Conservation (phyloP, 495 filamentous ascomycete species). For the Rusavskia elegans region DNA sequence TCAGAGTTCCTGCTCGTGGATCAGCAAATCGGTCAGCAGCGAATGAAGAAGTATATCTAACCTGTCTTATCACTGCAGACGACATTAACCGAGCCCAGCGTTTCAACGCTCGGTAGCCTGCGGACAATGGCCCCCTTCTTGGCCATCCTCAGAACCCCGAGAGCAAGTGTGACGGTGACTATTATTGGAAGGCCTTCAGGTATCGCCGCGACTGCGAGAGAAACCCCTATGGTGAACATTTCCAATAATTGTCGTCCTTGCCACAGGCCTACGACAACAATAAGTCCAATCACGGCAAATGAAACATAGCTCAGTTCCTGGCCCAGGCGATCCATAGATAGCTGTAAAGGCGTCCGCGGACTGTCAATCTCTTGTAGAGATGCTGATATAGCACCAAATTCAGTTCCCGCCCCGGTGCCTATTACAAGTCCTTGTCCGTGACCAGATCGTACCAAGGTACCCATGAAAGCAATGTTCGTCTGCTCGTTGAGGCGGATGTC, state of each 20-base stretch:
- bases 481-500: slow-evolving; percentile 51
- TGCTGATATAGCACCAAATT: slow-evolving; percentile 92
- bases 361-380: slow-evolving; percentile 88
- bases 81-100: slow-evolving; percentile 93
- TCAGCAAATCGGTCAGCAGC: neutral
- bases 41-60: slow-evolving; percentile 11
- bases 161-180: slow-evolving; percentile 86
- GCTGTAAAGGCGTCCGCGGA: slow-evolving; percentile 79
- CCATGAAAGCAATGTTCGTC: slow-evolving; percentile 93
- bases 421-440: slow-evolving; percentile 93
- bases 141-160: slow-evolving; percentile 93
- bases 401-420: slow-evolving; percentile 78
- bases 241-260: slow-evolving; percentile 82
- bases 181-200: slow-evolving; percentile 96
- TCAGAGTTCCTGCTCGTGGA: slow-evolving; percentile 52
- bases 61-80: slow-evolving; percentile 97
- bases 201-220: slow-evolving; percentile 90
- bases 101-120: slow-evolving; percentile 90
- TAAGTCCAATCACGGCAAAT: slow-evolving; percentile 84
- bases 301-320: slow-evolving; percentile 91
- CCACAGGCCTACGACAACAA: slow-evolving; percentile 73
- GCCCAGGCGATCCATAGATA: slow-evolving; percentile 93
- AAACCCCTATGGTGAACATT: slow-evolving; percentile 96
- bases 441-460: slow-evolving; percentile 89
- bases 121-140: slow-evolving; percentile 86